These are phyloP conservation scores for Podaxis sp. DNA, from an alignment of 768 basidiomycete genomes.

Conservation along the genomic window DNA sequence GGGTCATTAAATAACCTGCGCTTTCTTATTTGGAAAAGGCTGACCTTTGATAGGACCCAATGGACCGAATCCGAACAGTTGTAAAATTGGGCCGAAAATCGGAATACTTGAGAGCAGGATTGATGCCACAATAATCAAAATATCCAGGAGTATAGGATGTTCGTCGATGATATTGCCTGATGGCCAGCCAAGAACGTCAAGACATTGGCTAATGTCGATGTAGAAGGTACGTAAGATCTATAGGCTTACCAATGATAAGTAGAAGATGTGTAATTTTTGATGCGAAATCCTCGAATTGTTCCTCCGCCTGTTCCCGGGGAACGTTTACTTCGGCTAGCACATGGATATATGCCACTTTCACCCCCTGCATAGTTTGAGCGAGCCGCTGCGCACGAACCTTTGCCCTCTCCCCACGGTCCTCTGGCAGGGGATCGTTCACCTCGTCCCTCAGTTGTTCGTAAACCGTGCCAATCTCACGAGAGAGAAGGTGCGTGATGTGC, in stretches of 20 bases:
- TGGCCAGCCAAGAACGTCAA: background rate
- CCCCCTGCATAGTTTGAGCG: background rate
- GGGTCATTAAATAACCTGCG: background rate
- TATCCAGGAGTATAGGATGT: conserved; percentile 27
- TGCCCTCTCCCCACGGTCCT: conserved; percentile 12
- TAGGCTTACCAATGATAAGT: conserved; percentile 7
- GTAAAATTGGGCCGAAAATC: conserved; percentile 29
- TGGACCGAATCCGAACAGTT: conserved; percentile 33
- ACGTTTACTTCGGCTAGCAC: background rate
- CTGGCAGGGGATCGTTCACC: conserved; percentile 12
- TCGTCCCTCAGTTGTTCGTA: conserved; percentile 5
- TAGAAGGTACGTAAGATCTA: background rate
- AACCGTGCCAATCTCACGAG: background rate
- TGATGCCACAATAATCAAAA: conserved; percentile 21
- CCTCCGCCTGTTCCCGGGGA: conserved; percentile 6
- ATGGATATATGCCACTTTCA: conserved; percentile 6
- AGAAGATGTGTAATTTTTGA: background rate
- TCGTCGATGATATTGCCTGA: conserved; percentile 35
- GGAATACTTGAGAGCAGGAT: conserved; percentile 27
- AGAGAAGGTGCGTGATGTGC: background rate
- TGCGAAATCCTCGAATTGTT: background rate
- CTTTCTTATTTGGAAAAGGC: background rate
- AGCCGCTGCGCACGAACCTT: conserved; percentile 6
- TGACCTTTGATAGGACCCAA: conserved; percentile 21
- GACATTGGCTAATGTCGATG: background rate